Conservation (phyloP, 75 land plant genomes). For the Sequoiadendron giganteum region DNA sequence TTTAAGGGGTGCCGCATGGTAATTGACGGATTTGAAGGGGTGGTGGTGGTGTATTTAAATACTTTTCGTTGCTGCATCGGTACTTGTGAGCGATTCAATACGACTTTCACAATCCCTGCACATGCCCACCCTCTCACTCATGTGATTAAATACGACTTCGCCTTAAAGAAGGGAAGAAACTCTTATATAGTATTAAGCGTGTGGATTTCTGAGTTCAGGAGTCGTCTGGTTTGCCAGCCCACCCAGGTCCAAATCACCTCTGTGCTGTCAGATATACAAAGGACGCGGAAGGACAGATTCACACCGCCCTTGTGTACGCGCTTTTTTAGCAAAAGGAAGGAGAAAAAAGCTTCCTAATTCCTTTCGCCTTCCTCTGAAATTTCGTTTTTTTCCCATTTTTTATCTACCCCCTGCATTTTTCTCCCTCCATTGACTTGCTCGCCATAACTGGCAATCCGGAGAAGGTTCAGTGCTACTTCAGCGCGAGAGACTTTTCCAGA, state of each 20-base stretch:
- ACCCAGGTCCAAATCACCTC: neutral
- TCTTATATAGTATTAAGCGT: neutral
- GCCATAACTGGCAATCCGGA: too few species aligned
- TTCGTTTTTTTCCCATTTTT: too few species aligned
- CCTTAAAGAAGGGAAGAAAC: neutral
- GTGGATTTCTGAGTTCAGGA: neutral
- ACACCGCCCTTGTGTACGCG: slow-evolving; percentile 7
- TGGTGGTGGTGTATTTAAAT: neutral
- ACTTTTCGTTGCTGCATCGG: neutral
- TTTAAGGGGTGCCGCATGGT: neutral
- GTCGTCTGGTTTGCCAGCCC: neutral
- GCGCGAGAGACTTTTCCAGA: too few species aligned
- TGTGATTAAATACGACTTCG: neutral
- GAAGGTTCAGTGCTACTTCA: too few species aligned
- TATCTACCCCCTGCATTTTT: neutral
- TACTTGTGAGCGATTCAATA: neutral
- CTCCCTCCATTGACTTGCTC: neutral
- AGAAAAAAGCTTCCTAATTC: neutral
- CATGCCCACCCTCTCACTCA: neutral
- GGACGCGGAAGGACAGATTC: neutral
- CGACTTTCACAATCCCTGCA: neutral
- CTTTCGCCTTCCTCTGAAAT: neutral
- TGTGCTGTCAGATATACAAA: neutral
- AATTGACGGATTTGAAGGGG: neutral
- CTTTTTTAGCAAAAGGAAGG: neutral